A percentile compares a stretch with the other conserved stretches of the same genome.
phyloP scores from a whole-genome alignment of 371 early-diverging fungal genomes.

The Encephalitozoon cuniculi region DNA sequence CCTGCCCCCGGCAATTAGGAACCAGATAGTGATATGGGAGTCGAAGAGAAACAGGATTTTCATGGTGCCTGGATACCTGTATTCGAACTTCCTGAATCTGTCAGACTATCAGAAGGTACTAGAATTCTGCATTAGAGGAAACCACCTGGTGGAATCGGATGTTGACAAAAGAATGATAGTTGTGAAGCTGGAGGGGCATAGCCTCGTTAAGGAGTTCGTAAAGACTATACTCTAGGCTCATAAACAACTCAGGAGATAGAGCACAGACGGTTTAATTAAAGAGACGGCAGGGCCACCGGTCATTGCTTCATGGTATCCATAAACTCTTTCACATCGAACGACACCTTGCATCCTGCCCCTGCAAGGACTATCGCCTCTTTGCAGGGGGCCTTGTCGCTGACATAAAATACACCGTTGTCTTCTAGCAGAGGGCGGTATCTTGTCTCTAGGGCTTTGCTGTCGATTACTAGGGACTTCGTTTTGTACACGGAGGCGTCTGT shows the following conservation, averaged over 20 bases:
- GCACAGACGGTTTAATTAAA: not conserved
- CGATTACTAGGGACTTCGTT: conserved; percentile 19
- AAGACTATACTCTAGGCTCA: conserved; percentile 1
- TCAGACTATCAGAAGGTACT: conserved; percentile 54
- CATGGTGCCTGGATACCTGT: conserved; percentile 65
- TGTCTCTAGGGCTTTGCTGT: not conserved
- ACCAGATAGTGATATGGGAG: conserved; percentile 92
- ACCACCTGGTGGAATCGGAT: conserved; percentile 34
- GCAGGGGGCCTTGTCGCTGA: not conserved
- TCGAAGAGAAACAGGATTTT: conserved; percentile 76
- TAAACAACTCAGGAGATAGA: not conserved
- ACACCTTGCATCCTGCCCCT: conserved; percentile 42
- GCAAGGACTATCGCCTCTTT: conserved; percentile 41
- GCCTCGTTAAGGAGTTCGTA: conserved; percentile 51
- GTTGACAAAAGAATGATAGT: conserved; percentile 54
- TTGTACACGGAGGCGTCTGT: not conserved
- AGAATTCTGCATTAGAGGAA: conserved; percentile 42
- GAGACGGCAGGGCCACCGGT: too few species aligned
- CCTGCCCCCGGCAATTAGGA: conserved; percentile 78
- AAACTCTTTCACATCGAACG: conserved; percentile 41
- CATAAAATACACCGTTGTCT: conserved; percentile 19
- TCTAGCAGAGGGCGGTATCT: not conserved
- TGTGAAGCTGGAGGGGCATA: conserved; percentile 42
- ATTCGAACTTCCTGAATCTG: conserved; percentile 67
- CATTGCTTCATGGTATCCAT: not conserved